A percentile compares a stretch with the other conserved stretches of the same genome.
phyloP scores from a whole-genome alignment of 495 filamentous ascomycete genomes.

The Aspergillus mulundensis region DNA sequence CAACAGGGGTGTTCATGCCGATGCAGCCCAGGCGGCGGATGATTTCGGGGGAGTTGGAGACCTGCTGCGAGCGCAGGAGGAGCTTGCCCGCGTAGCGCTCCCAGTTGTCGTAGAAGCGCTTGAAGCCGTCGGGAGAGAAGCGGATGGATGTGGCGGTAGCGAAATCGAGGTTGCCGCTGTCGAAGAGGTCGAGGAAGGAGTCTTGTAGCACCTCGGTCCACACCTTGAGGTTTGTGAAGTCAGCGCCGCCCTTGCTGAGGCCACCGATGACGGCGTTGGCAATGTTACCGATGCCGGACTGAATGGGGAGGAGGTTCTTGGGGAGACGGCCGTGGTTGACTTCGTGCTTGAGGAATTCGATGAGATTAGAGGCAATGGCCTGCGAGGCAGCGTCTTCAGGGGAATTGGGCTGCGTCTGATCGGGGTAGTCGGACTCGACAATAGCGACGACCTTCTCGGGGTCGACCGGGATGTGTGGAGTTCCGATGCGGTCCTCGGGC shows the following conservation, averaged over 20 bases:
- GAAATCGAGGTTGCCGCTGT: conserved; percentile 84
- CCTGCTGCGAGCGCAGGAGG: conserved; percentile 79
- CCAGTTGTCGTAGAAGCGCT: conserved; percentile 88
- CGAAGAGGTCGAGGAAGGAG: conserved; percentile 90
- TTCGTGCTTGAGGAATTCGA: conserved; percentile 83
- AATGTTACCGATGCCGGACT: conserved; percentile 91
- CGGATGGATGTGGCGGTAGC: conserved; percentile 88
- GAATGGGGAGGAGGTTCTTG: conserved; percentile 72
- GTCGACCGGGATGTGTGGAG: conserved; percentile 79
- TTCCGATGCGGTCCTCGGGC: conserved; percentile 77
- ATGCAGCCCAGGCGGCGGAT: conserved; percentile 84
- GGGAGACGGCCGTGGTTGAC: conserved; percentile 74
- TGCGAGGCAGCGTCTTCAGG: conserved; percentile 69
- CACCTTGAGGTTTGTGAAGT: conserved; percentile 83
- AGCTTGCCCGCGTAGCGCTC: conserved; percentile 77
- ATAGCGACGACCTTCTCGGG: conserved; percentile 84
- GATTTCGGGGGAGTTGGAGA: conserved; percentile 93
- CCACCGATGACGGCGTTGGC: conserved; percentile 91
- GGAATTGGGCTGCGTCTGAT: conserved; percentile 73
- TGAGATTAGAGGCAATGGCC: conserved; percentile 74
- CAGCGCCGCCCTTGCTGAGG: conserved; percentile 65
- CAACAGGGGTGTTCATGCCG: conserved; percentile 94
- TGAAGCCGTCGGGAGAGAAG: conserved; percentile 87
- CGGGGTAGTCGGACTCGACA: conserved; percentile 78
- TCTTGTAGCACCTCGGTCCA: conserved; percentile 96